Evolutionary conservation across 371 early-diverging fungal species (phyloP), one percentile per base, ranked within the genome.

Genomic region (Dichotomocladium elegans): DNA sequence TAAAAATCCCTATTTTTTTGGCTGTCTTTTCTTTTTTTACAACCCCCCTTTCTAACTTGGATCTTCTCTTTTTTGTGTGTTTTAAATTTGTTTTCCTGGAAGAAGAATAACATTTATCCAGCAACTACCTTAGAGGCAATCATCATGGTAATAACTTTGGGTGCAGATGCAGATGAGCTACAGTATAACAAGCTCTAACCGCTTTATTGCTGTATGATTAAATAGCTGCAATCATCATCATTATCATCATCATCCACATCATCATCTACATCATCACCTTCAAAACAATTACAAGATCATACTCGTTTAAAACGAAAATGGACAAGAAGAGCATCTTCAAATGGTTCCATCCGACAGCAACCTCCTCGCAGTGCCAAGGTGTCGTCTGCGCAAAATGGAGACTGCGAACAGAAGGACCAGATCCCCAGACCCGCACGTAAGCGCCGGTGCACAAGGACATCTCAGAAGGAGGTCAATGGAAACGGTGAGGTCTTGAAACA

Each of bases 1-100:
- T 15, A 25, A 41, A 27, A 15, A 35, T 34, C 19, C 17, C 14
- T n/a, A 33, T 51, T 46, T 47, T 30, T 33, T 25, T 52, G 25
- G 21, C 33, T 40, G 37, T 31, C 15, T 26, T 52, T 47, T 21
- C 46, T 44, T 37, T 46, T 41, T 37, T 40, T 55, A 19, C 42
- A 6, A 42, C 22, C 25, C 42, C 45, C 45, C 45, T 45, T 45
- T 45, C 45, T 29, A 37, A 26, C 27, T 22, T 26, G 27, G 26
- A 22, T 45, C 45, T 45, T 45, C 27, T 25, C 4, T 21, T 45
- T 15, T 45, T 45, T 24, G 25, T 14, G 3, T n/a, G 11, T 45
- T 45, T 45, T 28, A 28, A 27, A 17, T 37, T 37, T n/a, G 34
- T 3, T 37, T 37, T 37, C 10, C 40, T 9, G 17, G 5, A 17